phyloP scores from a whole-genome alignment of 768 basidiomycete genomes.

The Flagelloscypha sp. region DNA sequence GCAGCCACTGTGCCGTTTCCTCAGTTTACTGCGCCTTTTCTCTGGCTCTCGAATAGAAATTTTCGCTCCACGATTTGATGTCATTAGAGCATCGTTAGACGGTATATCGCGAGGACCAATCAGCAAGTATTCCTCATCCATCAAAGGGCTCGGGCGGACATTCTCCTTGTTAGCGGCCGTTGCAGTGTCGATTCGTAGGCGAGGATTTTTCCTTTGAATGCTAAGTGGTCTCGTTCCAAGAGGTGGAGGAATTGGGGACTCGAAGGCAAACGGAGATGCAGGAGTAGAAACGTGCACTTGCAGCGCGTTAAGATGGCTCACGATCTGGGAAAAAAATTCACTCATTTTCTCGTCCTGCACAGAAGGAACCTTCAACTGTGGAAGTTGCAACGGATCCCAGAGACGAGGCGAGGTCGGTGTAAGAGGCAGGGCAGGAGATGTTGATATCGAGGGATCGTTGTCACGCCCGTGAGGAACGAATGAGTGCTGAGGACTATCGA shows the following conservation, averaged over 20 bases:
- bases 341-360: constrained; percentile 72
- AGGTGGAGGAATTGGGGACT: constrained; percentile 2
- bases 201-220: constrained; percentile 28
- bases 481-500: constrained; percentile 12
- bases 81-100: too few relatives aligned
- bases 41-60: too few relatives aligned
- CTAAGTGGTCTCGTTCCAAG: constrained; percentile 37
- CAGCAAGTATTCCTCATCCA: too few relatives aligned
- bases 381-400: constrained; percentile 23
- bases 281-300: constrained; percentile 27
- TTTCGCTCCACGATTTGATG: constrained; percentile 50
- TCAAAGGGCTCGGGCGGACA: too few relatives aligned
- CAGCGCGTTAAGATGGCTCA: constrained; percentile 69
- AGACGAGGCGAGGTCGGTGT: constrained; percentile 24
- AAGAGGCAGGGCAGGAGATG: constrained; percentile 16
- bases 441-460: constrained; percentile 1
- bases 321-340: constrained; percentile 79
- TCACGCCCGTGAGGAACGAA: constrained; percentile 1
- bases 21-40: constrained; percentile 24
- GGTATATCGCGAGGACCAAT: too few relatives aligned
- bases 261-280: constrained; percentile 12
- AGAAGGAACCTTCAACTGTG: constrained; percentile 54
- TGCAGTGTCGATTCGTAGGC: constrained; percentile 15
- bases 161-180: constrained; percentile 1
- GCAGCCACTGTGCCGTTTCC: constrained; percentile 15